Conservation (phyloP, 331 rosid genomes). For the Phaseolus coccineus region DNA sequence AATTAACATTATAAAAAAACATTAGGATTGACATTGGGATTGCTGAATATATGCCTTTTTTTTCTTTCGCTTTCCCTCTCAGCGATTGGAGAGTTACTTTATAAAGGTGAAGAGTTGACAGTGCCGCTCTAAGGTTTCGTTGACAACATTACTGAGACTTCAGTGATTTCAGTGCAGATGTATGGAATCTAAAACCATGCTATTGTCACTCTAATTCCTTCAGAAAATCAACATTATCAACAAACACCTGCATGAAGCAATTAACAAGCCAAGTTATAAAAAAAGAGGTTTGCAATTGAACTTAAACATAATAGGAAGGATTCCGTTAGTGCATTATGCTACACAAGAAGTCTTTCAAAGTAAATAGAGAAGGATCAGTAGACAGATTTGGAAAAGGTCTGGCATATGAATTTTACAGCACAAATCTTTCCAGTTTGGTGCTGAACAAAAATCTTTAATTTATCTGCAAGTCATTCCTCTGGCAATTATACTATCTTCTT, state of each 20-base stretch:
- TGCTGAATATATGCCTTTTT: slow-evolving; percentile 44
- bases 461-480: slow-evolving; percentile 1
- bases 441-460: slow-evolving; percentile 17
- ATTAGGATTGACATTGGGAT: slow-evolving; percentile 33
- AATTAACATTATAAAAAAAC: slow-evolving; percentile 46
- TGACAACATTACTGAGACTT: slow-evolving; percentile 23
- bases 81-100: slow-evolving; percentile 22
- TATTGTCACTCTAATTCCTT: slow-evolving; percentile 52
- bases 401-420: background rate
- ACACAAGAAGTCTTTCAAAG: background rate
- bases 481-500: slow-evolving; percentile 11
- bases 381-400: background rate
- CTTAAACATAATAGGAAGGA: slow-evolving; percentile 8
- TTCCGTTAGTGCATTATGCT: background rate
- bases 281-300: background rate
- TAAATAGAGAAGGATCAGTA: background rate
- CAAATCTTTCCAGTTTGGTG: slow-evolving; percentile 6
- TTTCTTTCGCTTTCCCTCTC: slow-evolving; percentile 11
- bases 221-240: slow-evolving; percentile 60
- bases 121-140: slow-evolving; percentile 3
- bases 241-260: slow-evolving; percentile 51
- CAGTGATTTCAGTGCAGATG: slow-evolving; percentile 37
- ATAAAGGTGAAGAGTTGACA: slow-evolving; percentile 32
- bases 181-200: slow-evolving; percentile 31
- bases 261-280: slow-evolving; percentile 17